These are phyloP conservation scores for Vitis rupestris DNA, from an alignment of 164 flowering plant species.

Conservation along the genomic window DNA sequence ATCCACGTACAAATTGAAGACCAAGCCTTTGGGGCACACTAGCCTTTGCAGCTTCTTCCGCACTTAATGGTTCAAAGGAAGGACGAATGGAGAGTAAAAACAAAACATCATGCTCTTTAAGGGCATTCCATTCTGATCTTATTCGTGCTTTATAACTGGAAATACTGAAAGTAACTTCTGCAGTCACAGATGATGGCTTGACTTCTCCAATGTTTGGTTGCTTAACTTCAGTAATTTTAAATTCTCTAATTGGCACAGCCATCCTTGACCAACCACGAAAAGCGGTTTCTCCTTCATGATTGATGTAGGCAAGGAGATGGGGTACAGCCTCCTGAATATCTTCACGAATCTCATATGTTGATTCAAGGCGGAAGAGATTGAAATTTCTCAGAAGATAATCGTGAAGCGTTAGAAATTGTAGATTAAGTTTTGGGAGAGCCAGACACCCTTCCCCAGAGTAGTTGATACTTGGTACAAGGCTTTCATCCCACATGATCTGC, in stretches of 20 bases:
- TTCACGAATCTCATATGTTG: constrained; percentile 98
- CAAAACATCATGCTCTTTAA: constrained; percentile 97
- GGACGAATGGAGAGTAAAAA: constrained; percentile 88
- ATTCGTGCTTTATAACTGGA: constrained; percentile 84
- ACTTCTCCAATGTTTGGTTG: constrained; percentile 99
- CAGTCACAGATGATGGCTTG: constrained; percentile 96
- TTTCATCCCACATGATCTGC: constrained; percentile 99
- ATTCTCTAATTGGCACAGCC: constrained; percentile 91
- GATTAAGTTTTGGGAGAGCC: constrained; percentile 94
- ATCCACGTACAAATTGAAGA: constrained; percentile 93
- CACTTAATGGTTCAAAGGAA: constrained; percentile 90
- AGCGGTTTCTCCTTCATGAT: constrained; percentile 92
- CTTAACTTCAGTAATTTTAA: constrained; percentile 77
- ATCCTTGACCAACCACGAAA: constrained; percentile 99
- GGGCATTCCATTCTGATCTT: constrained; percentile 92
- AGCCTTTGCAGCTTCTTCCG: constrained; percentile 81
- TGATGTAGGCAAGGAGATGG: constrained; percentile 90
- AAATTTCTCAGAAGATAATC: constrained; percentile 96
- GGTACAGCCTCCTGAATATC: constrained; percentile 99
- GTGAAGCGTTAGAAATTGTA: constrained; percentile 92
- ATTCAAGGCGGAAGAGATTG: constrained; percentile 95
- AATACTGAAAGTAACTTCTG: constrained; percentile 77
- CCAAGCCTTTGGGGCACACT: constrained; percentile 93
- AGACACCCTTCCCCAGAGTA: constrained; percentile 99
- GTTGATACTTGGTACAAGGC: constrained; percentile 95